Evolutionary conservation across 371 early-diverging fungal genomes (phyloP).

Genomic region (Mucor irregularis): DNA sequence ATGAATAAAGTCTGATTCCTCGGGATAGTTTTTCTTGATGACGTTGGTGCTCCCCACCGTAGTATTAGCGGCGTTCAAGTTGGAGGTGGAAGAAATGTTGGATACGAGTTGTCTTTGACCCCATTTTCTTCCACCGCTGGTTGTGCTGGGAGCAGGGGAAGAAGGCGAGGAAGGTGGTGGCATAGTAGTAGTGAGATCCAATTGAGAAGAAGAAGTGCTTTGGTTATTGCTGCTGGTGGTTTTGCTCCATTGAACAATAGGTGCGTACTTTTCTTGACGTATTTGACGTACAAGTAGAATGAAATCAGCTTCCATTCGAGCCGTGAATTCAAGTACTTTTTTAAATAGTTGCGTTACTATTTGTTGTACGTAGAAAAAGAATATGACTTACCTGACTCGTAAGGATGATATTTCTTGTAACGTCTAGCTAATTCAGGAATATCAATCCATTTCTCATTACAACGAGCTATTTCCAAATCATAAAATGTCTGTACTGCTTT

Average conservation of each 20-base stretch:
- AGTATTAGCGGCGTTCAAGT: background rate
- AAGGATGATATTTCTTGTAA: slow-evolving; percentile 63
- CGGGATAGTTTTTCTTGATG: background rate
- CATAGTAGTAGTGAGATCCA: background rate
- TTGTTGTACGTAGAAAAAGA: background rate
- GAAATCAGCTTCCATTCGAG: slow-evolving; percentile 25
- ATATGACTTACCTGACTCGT: slow-evolving; percentile 56
- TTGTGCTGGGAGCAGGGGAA: background rate
- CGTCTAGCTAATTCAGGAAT: slow-evolving; percentile 65
- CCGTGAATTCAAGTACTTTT: slow-evolving; percentile 23
- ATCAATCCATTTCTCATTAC: slow-evolving; percentile 55
- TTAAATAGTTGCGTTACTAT: background rate
- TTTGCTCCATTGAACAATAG: background rate
- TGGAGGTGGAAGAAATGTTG: background rate
- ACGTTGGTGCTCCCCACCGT: background rate
- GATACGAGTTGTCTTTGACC: slow-evolving; percentile 1
- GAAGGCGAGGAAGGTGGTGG: too few relatives aligned
- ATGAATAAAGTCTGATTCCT: slow-evolving; percentile 14
- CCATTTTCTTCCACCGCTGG: slow-evolving; percentile 1
- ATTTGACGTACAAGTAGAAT: slow-evolving; percentile 2
- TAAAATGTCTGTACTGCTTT: slow-evolving; percentile 36
- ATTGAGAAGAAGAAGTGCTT: background rate
- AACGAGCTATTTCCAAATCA: slow-evolving; percentile 61
- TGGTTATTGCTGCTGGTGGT: background rate
- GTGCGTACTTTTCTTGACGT: background rate